phyloP scores from a whole-genome alignment of 257 asterid species.

The Cruciata laevipes region DNA sequence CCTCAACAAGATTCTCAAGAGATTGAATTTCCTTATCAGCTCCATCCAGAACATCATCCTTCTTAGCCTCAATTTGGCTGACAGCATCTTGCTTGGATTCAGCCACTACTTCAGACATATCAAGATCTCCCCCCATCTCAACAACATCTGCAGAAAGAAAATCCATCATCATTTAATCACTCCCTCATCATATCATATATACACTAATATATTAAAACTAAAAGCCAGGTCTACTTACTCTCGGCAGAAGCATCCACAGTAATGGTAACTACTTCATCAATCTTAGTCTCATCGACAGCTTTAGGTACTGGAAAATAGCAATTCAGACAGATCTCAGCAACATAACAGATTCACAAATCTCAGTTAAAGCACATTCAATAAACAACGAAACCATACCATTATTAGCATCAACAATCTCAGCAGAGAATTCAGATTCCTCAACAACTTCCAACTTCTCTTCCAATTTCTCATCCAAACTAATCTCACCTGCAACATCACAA shows the following conservation, averaged over 20 bases:
- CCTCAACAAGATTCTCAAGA: too few species aligned
- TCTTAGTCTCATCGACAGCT: neutral
- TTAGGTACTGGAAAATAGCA: neutral
- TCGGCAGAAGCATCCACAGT: slow-evolving; percentile 10
- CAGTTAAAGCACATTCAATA: neutral
- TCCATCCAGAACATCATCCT: neutral
- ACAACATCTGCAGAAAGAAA: too few species aligned
- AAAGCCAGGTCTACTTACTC: neutral
- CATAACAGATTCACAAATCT: neutral
- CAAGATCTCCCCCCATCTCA: slow-evolving; percentile 6
- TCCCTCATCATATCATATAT: neutral
- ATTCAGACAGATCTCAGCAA: neutral
- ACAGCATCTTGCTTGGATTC: neutral
- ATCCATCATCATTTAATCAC: neutral
- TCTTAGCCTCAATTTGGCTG: neutral
- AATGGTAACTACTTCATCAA: neutral
- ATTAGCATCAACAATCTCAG: too few species aligned
- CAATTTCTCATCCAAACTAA: too few species aligned
- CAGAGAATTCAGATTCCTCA: too few species aligned
- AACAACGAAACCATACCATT: neutral
- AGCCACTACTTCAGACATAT: neutral
- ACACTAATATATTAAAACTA: neutral
- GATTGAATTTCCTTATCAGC: too few species aligned
- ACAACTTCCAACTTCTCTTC: too few species aligned
- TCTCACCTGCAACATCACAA: too few species aligned